A percentile compares a stretch with the other conserved stretches of the same genome.
Conservation (phyloP, 768 basidiomycete genomes). For the Tylopilus plumbeoviolaceoides region DNA sequence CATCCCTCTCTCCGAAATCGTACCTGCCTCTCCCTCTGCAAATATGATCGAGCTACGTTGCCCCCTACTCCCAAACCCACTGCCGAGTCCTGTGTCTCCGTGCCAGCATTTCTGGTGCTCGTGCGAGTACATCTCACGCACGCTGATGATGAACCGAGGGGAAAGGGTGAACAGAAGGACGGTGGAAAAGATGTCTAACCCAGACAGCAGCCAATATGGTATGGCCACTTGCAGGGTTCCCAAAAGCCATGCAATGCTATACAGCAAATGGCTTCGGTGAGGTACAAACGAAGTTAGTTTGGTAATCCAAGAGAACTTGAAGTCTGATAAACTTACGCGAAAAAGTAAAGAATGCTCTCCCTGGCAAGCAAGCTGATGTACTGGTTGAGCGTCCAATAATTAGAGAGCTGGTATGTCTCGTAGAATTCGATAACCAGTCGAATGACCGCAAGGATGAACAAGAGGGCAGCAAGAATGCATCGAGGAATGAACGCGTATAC, state of each 20-base stretch:
- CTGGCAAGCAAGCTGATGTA: background rate
- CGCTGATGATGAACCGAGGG: slow-evolving; percentile 1
- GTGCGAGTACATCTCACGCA: background rate
- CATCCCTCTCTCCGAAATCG: too few relatives aligned
- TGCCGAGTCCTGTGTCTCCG: too few relatives aligned
- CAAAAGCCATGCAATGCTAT: background rate
- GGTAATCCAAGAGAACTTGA: background rate
- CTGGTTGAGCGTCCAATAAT: background rate
- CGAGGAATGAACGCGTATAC: background rate
- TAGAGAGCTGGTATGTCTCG: too few relatives aligned
- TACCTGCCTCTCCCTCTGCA: too few relatives aligned
- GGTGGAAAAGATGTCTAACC: background rate
- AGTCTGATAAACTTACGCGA: background rate
- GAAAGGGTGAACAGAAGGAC: background rate
- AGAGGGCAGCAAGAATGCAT: background rate
- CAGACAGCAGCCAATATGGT: too few relatives aligned
- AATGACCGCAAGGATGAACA: background rate
- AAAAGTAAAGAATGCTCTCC: background rate
- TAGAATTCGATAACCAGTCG: background rate
- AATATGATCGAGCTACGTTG: too few relatives aligned
- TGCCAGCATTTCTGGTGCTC: background rate
- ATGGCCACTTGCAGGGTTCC: too few relatives aligned
- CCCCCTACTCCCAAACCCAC: too few relatives aligned
- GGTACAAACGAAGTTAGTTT: background rate
- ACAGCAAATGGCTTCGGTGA: background rate